phyloP scores from a whole-genome alignment of 202 grass and related monocot genomes.

The Musa balbisiana region DNA sequence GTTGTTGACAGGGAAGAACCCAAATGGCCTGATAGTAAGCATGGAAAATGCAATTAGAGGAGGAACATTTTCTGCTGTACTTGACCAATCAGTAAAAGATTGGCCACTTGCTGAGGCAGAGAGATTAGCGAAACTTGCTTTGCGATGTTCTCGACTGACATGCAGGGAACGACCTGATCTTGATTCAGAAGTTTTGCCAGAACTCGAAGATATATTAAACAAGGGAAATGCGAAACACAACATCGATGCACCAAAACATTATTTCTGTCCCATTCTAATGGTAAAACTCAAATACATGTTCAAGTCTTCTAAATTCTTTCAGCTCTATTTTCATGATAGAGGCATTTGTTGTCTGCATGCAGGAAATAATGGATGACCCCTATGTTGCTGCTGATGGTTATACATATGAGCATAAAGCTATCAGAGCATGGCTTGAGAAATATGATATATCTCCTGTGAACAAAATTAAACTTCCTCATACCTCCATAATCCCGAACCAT shows the following conservation, averaged over 20 bases:
- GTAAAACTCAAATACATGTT: conserved; percentile 28
- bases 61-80: conserved; percentile 33
- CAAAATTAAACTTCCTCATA: conserved; percentile 39
- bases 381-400: conserved; percentile 81
- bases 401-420: conserved; percentile 73
- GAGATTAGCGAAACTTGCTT: conserved; percentile 55
- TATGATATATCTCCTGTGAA: conserved; percentile 56
- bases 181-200: conserved; percentile 55
- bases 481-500: conserved; percentile 63
- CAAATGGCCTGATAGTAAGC: conserved; percentile 46
- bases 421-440: conserved; percentile 66
- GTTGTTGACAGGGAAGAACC: conserved; percentile 50
- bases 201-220: conserved; percentile 54
- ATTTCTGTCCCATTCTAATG: conserved; percentile 68
- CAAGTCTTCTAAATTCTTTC: neutral
- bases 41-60: conserved; percentile 40
- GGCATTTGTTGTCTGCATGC: conserved; percentile 4
- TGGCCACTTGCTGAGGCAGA: conserved; percentile 61
- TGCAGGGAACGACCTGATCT: conserved; percentile 73
- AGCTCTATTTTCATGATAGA: neutral
- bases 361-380: conserved; percentile 81
- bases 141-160: conserved; percentile 51
- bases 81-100: conserved; percentile 49
- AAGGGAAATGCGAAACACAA: conserved; percentile 32
- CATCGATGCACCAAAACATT: conserved; percentile 45